phyloP scores from a whole-genome alignment of 2,329 filamentous ascomycete species.

The Colletotrichum limetticola region DNA sequence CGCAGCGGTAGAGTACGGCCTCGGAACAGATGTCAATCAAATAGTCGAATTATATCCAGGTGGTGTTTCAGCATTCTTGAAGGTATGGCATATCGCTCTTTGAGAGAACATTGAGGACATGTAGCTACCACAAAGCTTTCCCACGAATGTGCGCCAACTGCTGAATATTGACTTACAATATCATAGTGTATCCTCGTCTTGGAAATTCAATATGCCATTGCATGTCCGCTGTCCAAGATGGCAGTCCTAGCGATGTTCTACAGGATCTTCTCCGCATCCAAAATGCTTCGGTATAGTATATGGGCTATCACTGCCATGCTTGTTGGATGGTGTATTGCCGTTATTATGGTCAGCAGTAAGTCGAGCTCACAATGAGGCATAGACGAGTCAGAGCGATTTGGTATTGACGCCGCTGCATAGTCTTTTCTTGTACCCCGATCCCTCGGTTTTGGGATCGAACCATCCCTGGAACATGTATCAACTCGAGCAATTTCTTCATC shows the following conservation, averaged over 20 bases:
- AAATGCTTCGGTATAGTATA: background rate
- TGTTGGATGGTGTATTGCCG: slow-evolving; percentile 1
- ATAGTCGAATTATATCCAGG: background rate
- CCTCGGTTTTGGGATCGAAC: background rate
- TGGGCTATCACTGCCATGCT: slow-evolving; percentile 2
- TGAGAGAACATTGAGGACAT: background rate
- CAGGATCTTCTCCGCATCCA: slow-evolving; percentile 18
- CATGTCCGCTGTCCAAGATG: slow-evolving; percentile 7
- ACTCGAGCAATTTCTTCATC: slow-evolving; percentile 11
- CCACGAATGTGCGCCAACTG: background rate
- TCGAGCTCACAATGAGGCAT: background rate
- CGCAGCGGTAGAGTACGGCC: background rate
- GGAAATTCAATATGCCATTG: background rate
- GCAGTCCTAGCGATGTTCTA: slow-evolving; percentile 12
- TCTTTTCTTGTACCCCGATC: no score
- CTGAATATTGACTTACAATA: background rate
- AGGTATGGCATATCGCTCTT: background rate
- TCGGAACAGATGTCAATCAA: background rate
- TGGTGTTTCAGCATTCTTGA: background rate
- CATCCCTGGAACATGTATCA: background rate
- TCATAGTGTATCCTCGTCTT: background rate
- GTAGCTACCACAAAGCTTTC: background rate
- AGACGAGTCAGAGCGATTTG: no score
- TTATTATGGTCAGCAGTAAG: slow-evolving; percentile 3
- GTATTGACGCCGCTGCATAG: no score